Base-by-base conservation (phyloP, 1,284 basidiomycete genomes). In the Moesziomyces globuligerus region DNA sequence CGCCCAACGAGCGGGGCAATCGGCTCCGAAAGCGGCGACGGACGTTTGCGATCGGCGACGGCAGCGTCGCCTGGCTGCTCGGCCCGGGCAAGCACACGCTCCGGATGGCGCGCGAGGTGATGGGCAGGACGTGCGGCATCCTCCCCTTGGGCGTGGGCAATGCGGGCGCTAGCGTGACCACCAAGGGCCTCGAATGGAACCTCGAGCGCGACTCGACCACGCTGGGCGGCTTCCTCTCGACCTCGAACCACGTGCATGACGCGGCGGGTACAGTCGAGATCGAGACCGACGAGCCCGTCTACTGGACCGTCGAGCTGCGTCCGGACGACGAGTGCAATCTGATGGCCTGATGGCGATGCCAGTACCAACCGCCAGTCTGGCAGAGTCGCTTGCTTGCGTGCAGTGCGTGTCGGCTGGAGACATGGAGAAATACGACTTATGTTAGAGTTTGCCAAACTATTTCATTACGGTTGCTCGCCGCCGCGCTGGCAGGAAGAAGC, bases 71-170 rank as follows among this genome's bases (percentile, higher is more conserved):
- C 3, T 97, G 94, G 91, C 88, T 95, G 0, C 86, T 98, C 1
- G 88, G 92, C 67, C 83, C 85, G 61, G 93, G 92, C 73, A 76
- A 89, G 74, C 94, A 97, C 78, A 78, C 83, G 9, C 90, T 98
- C 53, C 80, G 85, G 8, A 86, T 96, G 48, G 89, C 94, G 74
- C 90, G 91, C 67, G 72, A 83, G 0, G 78, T 89, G 4, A 85
- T 96, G 54, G 94, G 94, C 0, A 88, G 89, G 53, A 97, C 94
- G 0, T 98, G 95, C 79, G 95, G 95, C 0, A 86, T 98, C 15
- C 86, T 98, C 10, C 96, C 95, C 0, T 87, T 98, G 1, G 95
- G 94, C 0, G 49, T 55, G 1, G 62, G 71, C 4, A 46, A 55
- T 2, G 87, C 88, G 26, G 87, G 86, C 5, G 90, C 93, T 0